These are phyloP conservation scores for Gracilaria vermiculophylla DNA, from an alignment of 23 red algal species.

Conservation along the genomic window DNA sequence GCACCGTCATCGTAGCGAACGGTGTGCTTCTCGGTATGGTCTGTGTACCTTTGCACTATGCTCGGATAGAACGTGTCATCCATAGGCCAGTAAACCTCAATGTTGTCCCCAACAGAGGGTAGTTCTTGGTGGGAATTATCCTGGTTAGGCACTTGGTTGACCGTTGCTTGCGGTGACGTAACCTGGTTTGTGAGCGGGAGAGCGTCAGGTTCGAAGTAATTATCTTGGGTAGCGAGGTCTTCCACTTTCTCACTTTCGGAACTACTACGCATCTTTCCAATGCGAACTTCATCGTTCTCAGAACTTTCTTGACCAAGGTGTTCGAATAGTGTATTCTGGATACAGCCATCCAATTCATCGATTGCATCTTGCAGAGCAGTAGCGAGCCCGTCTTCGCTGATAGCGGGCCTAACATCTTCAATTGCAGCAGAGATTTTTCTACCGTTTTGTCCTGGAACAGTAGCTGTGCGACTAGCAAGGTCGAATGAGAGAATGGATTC, in stretches of 20 bases:
- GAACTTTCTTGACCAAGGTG: not conserved
- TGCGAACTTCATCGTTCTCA: not conserved
- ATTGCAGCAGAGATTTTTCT: not conserved
- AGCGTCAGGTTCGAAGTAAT: no score
- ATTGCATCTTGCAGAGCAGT: not conserved
- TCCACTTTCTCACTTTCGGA: no score
- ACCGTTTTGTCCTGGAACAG: conserved; percentile 1
- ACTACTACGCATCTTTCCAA: not conserved
- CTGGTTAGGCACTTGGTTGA: not conserved
- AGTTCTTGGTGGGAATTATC: not conserved
- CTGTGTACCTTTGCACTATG: not conserved
- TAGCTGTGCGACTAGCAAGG: not conserved
- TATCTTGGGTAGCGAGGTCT: no score
- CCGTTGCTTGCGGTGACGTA: no score
- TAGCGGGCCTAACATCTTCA: conserved; percentile 13
- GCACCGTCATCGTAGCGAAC: conserved; percentile 21
- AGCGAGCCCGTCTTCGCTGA: conserved; percentile 32
- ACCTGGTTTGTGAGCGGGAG: no score
- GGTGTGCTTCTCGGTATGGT: not conserved
- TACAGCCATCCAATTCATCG: not conserved
- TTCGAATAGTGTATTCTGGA: not conserved
- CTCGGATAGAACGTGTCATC: not conserved
- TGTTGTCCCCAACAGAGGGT: not conserved
- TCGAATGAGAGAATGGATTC: not conserved
- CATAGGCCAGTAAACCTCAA: not conserved